Evolutionary conservation across 164 flowering plant species (phyloP), one percentile per base, ranked within the genome.

Genomic region (Berberis vulgaris): DNA sequence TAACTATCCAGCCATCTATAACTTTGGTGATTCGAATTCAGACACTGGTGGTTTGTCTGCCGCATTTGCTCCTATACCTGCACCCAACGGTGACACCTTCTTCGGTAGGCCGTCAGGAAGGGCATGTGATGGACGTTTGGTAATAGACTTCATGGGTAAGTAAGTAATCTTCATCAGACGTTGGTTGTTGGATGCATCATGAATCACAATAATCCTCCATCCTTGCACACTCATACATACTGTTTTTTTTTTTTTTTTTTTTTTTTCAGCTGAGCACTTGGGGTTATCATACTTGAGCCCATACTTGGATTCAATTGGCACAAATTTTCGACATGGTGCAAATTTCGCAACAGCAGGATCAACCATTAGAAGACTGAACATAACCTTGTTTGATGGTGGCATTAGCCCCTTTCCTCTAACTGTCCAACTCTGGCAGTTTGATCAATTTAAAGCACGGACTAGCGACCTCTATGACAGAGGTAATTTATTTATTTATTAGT

Each of bases 1-100:
- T 65, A 38, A 70, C 7, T 82, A 75, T 56, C 79, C 82, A 8
- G 86, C 85, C 2, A 76, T 82, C 8, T 82, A 72, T 62, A 80
- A 74, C 69, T 82, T 82, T n/a, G 83, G 85, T 1, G 85, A 82
- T 69, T 85, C 86, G 7, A 85, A 85, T 65, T 85, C 89, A 0
- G 91, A 86, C 54, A 86, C 91, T 2, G 91, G 91, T 1, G 85
- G 80, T 1, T 71, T 71, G 7, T 80, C 91, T 2, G 88, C 88
- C 0, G 78, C 80, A 38, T 82, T 80, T 64, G 40, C 45, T 1
- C 83, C 77, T 2, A 45, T 57, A 5, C 59, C 61, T 4, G 41
- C 69, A 5, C 88, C 91, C 0, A 67, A 71, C 43, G 91, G 91
- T 7, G 65, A 67, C 56, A 73, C 75, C 1, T 84, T 68, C 77